Evolutionary conservation across 2,329 filamentous ascomycete species (phyloP), one percentile per base, ranked within the genome.

Genomic region (Penicillium olsonii): DNA sequence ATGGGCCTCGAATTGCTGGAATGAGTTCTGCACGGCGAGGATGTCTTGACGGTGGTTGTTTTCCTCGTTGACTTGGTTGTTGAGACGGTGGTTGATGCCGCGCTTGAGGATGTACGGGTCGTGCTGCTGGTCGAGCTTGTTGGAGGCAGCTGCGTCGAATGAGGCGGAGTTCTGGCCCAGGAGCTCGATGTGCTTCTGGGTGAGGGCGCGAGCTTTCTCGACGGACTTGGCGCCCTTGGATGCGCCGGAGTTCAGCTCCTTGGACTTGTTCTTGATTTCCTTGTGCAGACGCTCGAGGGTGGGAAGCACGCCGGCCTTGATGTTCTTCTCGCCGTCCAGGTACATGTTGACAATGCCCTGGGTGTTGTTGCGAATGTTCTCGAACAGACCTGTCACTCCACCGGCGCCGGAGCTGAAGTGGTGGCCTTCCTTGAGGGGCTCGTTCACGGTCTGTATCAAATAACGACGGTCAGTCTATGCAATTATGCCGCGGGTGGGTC

Each of bases 31-130:
- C n/a, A 96, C 88, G 9, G 87, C 82, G 54, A 99, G 81, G 49
- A 97, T 81, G 68, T 99, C 94, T 68, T 95, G 90, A 57, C 87
- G 84, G 75, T 95, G 92, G 77, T 92, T 95, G 79, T 99, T 99
- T 77, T 99, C 94, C 67, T 96, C 90, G 39, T 90, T 78, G 29
- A 97, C 83, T 76, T 99, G 94, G 77, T 88, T 92, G 80, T 90
- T 86, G 47, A 99, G 78, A 37, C 91, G 85, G 75, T 96, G 83
- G 57, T 89, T 75, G 50, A 96, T 85, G 52, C 89, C 88, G 26
- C 92, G 85, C 63, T 87, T 84, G 38, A 97, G 70, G 48, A 97
- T 81, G 67, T 97, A 99, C 4, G 94, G 94, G 68, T 99, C 94
- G 27, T 96, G 84, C 11, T 75, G 66, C 2, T 89, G 82, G 37